Evolutionary conservation across 2,329 filamentous ascomycete genomes (phyloP).

Genomic region (Colletotrichum trifolii): DNA sequence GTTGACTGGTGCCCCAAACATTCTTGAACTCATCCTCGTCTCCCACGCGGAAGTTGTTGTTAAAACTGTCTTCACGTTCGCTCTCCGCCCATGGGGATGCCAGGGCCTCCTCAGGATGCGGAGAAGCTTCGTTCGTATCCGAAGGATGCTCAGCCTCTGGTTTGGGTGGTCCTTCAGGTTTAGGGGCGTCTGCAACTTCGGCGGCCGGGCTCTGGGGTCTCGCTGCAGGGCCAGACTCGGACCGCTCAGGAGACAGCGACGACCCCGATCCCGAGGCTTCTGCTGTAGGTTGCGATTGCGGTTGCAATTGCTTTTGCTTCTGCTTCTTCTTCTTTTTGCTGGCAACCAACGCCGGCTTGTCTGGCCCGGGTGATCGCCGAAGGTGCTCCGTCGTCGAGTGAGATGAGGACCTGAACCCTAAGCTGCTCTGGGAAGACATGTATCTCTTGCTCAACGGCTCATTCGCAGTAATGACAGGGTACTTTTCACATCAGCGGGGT

Average conservation of each 20-base stretch:
- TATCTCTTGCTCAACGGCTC: conserved; percentile 79
- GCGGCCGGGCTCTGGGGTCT: conserved; percentile 21
- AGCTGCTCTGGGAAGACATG: conserved; percentile 33
- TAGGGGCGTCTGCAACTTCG: background rate
- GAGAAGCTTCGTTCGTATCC: conserved; percentile 8
- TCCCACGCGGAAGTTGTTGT: conserved; percentile 39
- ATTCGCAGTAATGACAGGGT: conserved; percentile 88
- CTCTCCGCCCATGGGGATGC: conserved; percentile 36
- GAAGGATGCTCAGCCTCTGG: background rate
- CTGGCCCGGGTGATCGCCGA: conserved; percentile 19
- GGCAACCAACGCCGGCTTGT: conserved; percentile 22
- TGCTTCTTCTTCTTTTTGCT: conserved; percentile 36
- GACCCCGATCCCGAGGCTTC: conserved; percentile 6
- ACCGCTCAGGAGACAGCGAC: conserved; percentile 6
- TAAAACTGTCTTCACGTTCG: conserved; percentile 28
- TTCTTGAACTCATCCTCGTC: conserved; percentile 58
- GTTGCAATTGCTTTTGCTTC: conserved; percentile 27
- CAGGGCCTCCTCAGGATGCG: conserved; percentile 22
- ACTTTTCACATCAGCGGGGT: conserved; percentile 63
- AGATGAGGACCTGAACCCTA: conserved; percentile 26
- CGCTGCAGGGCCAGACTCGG: conserved; percentile 19
- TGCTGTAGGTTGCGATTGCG: conserved; percentile 18
- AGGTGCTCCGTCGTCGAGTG: conserved; percentile 30
- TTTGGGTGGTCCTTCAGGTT: background rate
- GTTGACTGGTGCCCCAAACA: conserved; percentile 50